phyloP scores from a whole-genome alignment of 441 rosid genomes.

The Pelargonium cotyledonis region DNA sequence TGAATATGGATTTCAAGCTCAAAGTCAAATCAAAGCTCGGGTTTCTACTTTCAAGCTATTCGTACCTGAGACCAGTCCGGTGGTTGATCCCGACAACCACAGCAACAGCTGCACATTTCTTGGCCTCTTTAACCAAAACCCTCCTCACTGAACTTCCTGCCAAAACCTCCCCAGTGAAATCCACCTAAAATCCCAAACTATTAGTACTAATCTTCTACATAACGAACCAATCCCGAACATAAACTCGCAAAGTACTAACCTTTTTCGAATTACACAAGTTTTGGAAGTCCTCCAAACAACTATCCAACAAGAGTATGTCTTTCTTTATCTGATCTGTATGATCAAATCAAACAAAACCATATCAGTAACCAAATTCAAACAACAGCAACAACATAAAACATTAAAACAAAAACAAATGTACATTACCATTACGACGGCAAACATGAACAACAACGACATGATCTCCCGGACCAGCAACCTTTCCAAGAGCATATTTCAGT shows the following conservation, averaged over 20 bases:
- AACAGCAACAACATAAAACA: not conserved
- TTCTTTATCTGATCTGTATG: conserved; percentile 44
- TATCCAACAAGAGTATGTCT: conserved; percentile 43
- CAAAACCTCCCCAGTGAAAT: conserved; percentile 47
- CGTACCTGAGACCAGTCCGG: conserved; percentile 47
- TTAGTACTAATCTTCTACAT: not conserved
- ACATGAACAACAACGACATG: conserved; percentile 68
- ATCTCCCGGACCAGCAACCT: conserved; percentile 83
- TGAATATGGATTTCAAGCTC: conserved; percentile 18
- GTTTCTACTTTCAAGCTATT: conserved; percentile 3
- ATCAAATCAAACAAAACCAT: not conserved
- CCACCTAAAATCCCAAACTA: conserved; percentile 40
- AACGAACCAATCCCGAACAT: not conserved
- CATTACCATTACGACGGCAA: conserved; percentile 48
- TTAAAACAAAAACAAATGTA: not conserved
- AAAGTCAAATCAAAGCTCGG: conserved; percentile 11
- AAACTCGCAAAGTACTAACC: conserved; percentile 32
- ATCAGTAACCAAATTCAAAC: conserved; percentile 3
- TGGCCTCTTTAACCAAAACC: conserved; percentile 62
- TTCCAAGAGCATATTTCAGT: conserved; percentile 68
- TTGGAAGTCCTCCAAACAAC: conserved; percentile 49
- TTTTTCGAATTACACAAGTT: conserved; percentile 59
- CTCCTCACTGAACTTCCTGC: conserved; percentile 50
- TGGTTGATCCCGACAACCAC: conserved; percentile 58
- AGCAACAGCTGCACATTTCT: conserved; percentile 41